Conservation (phyloP, 805 yeast genomes). For the Myxozyma geophila region DNA sequence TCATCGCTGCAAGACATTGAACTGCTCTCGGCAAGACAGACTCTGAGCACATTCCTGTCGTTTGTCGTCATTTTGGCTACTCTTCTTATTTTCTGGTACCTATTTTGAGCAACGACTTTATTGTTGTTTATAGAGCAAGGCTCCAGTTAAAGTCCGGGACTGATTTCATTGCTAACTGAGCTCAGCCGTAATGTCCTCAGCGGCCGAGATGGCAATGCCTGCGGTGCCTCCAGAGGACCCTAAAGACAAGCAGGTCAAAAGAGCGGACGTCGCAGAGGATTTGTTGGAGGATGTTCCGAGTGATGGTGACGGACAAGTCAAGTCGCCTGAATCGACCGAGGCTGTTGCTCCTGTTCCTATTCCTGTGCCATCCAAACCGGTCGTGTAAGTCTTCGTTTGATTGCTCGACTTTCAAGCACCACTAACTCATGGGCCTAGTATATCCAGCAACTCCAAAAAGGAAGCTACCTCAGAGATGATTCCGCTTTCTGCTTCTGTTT, state of each 20-base stretch:
- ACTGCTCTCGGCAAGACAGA: background rate
- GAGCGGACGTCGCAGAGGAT: background rate
- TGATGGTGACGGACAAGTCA: background rate
- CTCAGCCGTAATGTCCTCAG: constrained; percentile 4
- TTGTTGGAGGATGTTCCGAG: background rate
- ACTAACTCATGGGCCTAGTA: background rate
- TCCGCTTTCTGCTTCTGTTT: background rate
- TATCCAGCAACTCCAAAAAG: background rate
- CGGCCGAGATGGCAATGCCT: background rate
- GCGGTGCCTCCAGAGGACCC: constrained; percentile 5
- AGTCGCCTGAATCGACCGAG: background rate
- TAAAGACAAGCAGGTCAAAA: background rate
- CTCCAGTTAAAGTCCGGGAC: too few species aligned
- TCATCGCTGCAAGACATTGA: background rate
- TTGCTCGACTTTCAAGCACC: background rate
- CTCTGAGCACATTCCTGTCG: background rate
- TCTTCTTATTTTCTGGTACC: too few species aligned
- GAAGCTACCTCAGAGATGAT: constrained; percentile 12
- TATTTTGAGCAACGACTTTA: too few species aligned
- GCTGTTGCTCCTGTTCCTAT: constrained; percentile 5
- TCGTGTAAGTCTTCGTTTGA: background rate
- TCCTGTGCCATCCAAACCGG: background rate
- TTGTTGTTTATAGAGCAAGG: too few species aligned
- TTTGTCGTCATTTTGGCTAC: too few species aligned
- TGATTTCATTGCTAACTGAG: background rate